Percentiles rank a stretch among this genome's conserved stretches.
Evolutionary conservation across 805 yeast species (phyloP).

Genomic region (Lachancea quebecensis): DNA sequence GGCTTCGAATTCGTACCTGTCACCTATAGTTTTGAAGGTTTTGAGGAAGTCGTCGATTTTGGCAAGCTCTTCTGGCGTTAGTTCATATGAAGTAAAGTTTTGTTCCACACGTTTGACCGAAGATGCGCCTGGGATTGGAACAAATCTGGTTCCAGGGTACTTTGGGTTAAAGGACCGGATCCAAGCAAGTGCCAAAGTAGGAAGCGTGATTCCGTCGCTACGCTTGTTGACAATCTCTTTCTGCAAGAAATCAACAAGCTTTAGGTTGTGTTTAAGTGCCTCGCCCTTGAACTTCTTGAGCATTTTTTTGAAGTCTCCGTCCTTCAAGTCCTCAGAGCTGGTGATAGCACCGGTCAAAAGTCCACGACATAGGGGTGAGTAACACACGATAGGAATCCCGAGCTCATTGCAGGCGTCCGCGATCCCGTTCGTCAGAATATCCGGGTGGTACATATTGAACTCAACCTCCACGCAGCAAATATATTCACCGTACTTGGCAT

Average conservation of each 20-base stretch:
- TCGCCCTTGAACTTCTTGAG: conserved; percentile 57
- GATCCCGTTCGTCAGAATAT: conserved; percentile 56
- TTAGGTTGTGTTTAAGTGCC: conserved; percentile 46
- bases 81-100: conserved; percentile 32
- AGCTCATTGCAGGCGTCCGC: conserved; percentile 50
- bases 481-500: conserved; percentile 40
- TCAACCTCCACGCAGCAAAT: conserved; percentile 73
- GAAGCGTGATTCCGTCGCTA: conserved; percentile 45
- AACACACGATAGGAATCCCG: conserved; percentile 63
- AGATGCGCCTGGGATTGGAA: conserved; percentile 81
- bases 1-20: neutral
- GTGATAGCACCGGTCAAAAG: conserved; percentile 58
- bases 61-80: neutral
- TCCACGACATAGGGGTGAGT: conserved; percentile 82
- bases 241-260: conserved; percentile 42
- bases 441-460: conserved; percentile 62
- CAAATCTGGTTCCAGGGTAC: conserved; percentile 40
- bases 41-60: neutral
- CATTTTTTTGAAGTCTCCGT: conserved; percentile 45
- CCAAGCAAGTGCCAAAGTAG: conserved; percentile 72
- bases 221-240: conserved; percentile 39
- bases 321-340: conserved; percentile 41
- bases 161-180: conserved; percentile 38
- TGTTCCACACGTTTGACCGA: conserved; percentile 51
- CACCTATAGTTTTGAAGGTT: neutral